Conservation (phyloP, 768 basidiomycete species). For the Lactarius hengduanensis region DNA sequence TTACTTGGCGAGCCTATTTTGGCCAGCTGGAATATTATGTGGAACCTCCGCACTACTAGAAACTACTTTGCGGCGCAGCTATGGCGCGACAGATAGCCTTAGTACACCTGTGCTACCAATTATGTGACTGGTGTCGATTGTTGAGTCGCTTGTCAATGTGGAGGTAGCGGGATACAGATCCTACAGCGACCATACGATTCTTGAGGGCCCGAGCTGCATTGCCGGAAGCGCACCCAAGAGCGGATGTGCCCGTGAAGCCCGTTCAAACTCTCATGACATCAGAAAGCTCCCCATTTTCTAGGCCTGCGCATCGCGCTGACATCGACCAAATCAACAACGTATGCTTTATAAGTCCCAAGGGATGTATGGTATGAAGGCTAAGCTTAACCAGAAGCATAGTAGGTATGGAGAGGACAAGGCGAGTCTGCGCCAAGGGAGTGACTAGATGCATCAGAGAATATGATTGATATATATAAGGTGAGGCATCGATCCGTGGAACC, state of each 20-base stretch:
- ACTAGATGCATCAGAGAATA: not conserved
- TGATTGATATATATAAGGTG: not conserved
- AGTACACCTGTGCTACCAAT: not conserved
- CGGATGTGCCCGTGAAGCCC: not conserved
- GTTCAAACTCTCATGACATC: not conserved
- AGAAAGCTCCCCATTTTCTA: not conserved
- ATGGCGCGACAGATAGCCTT: not conserved
- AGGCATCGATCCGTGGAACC: not conserved
- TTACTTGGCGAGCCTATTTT: not conserved
- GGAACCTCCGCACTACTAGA: not conserved
- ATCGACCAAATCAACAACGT: not conserved
- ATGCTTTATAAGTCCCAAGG: not conserved
- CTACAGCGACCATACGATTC: not conserved
- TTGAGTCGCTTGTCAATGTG: not conserved
- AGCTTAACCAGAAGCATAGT: not conserved
- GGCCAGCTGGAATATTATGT: not conserved
- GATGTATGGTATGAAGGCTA: constrained; percentile 3
- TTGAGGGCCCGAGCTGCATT: not conserved
- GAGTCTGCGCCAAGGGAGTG: not conserved
- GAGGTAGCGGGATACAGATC: not conserved
- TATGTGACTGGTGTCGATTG: not conserved
- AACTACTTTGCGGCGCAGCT: not conserved
- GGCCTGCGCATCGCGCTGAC: not conserved
- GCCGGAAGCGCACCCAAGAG: not conserved
- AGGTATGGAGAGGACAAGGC: not conserved